A percentile compares a stretch with the other conserved stretches of the same genome.
These are phyloP conservation scores for Isoetes engelmannii DNA, from an alignment of 83 land plant species.

Conservation along the genomic window DNA sequence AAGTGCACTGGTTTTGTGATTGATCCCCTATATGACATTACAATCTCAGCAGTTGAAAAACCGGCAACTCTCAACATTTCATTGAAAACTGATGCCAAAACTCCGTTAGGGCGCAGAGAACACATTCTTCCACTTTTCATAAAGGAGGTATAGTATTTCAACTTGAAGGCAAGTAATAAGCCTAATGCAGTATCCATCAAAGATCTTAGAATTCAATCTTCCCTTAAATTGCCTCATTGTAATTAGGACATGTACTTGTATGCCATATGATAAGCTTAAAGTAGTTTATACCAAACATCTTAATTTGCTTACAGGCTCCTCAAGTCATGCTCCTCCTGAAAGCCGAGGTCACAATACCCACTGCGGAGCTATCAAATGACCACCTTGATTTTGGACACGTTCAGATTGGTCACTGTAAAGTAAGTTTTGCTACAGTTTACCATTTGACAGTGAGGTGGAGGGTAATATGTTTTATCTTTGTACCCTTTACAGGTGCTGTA, in stretches of 20 bases:
- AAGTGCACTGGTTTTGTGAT: slow-evolving; percentile 18
- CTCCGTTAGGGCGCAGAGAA: slow-evolving; percentile 5
- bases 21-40: slow-evolving; percentile 14
- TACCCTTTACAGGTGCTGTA: slow-evolving; percentile 9
- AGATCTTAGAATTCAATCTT: not conserved
- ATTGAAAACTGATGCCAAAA: slow-evolving; percentile 18
- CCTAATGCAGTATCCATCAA: too few relatives aligned
- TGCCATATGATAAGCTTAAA: not conserved
- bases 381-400: slow-evolving; percentile 17
- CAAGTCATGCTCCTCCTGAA: slow-evolving; percentile 1
- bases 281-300: not conserved
- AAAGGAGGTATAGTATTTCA: slow-evolving; percentile 14
- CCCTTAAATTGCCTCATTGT: not conserved
- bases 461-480: too few relatives aligned
- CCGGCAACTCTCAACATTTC: not conserved
- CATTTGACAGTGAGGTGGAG: too few relatives aligned
- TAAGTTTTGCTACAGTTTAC: not conserved
- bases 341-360: slow-evolving; percentile 15
- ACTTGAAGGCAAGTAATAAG: too few relatives aligned
- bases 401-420: slow-evolving; percentile 22
- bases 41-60: not conserved
- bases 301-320: slow-evolving; percentile 16
- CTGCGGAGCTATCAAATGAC: slow-evolving; percentile 13
- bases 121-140: slow-evolving; percentile 13
- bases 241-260: too few relatives aligned